Evolutionary conservation across 2,329 filamentous ascomycete genomes (phyloP).

Genomic region (Fusarium circinatum): DNA sequence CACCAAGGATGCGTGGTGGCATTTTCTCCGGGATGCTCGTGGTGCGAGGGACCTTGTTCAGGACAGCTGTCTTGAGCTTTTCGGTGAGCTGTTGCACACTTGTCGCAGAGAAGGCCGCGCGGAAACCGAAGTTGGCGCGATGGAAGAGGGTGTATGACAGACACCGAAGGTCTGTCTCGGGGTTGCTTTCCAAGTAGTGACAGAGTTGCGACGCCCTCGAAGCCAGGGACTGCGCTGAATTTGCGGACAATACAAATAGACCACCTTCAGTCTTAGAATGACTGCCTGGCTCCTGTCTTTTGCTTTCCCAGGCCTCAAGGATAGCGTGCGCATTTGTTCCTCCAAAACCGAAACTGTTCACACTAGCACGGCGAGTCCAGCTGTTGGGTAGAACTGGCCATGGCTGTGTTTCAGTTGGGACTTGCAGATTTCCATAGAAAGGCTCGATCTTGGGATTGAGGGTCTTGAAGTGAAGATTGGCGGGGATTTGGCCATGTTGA

Average conservation of each 20-base stretch:
- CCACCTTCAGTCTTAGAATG: background rate
- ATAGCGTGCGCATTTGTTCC: conserved; percentile 51
- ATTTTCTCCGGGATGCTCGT: background rate
- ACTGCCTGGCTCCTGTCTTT: background rate
- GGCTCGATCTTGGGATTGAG: conserved; percentile 38
- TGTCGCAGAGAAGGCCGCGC: background rate
- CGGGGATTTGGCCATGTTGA: background rate
- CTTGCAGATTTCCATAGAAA: conserved; percentile 17
- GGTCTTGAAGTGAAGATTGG: conserved; percentile 20
- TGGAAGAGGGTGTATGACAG: background rate
- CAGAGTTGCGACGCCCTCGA: background rate
- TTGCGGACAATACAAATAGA: background rate
- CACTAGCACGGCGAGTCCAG: conserved; percentile 35
- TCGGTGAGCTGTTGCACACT: background rate
- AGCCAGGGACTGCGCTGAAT: background rate
- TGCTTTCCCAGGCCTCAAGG: background rate
- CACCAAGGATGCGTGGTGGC: background rate
- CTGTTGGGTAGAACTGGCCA: conserved; percentile 34
- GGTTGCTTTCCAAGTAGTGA: background rate
- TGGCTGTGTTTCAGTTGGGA: conserved; percentile 34
- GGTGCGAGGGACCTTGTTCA: conserved; percentile 15
- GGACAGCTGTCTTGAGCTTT: background rate
- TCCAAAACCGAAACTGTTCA: conserved; percentile 55
- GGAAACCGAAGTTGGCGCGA: background rate
- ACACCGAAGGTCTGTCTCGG: background rate